Evolutionary conservation across 1,139 yeast genomes (phyloP).

Genomic region (Debaryomyces subglobosus): DNA sequence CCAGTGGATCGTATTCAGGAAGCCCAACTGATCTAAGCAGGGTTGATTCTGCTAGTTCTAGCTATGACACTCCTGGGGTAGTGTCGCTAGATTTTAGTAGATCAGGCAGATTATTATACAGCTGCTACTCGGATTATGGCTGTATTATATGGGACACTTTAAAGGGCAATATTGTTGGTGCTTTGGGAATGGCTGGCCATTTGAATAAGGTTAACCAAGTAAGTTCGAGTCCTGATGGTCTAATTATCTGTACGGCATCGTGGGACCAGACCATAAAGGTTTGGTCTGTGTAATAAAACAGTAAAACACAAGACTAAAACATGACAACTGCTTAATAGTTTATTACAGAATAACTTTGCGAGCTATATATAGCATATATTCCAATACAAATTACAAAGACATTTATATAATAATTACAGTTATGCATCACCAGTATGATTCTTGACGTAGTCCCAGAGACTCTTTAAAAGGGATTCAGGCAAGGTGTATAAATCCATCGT

Average conservation of each 20-base stretch:
- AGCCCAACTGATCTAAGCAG: slow-evolving; percentile 9
- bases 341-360: not conserved
- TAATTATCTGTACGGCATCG: slow-evolving; percentile 70
- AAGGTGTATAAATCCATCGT: slow-evolving; percentile 94
- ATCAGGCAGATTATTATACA: slow-evolving; percentile 75
- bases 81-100: slow-evolving; percentile 71
- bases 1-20: not conserved
- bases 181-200: slow-evolving; percentile 56
- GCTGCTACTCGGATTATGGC: slow-evolving; percentile 76
- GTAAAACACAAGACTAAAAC: not conserved
- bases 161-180: slow-evolving; percentile 65
- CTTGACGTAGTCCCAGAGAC: slow-evolving; percentile 92
- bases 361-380: slow-evolving; percentile 6
- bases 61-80: slow-evolving; percentile 64
- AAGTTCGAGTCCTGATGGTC: slow-evolving; percentile 72
- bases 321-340: not conserved
- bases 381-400: slow-evolving; percentile 4
- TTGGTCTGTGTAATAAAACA: slow-evolving; percentile 49
- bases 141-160: slow-evolving; percentile 81
- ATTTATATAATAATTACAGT: slow-evolving; percentile 6
- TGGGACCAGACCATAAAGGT: slow-evolving; percentile 71
- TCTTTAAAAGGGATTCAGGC: slow-evolving; percentile 88
- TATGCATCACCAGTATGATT: slow-evolving; percentile 55
- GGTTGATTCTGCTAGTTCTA: slow-evolving; percentile 20
- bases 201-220: slow-evolving; percentile 65